These are phyloP conservation scores for Colletotrichum shisoi DNA, from an alignment of 2,329 filamentous ascomycete species.

Conservation along the genomic window DNA sequence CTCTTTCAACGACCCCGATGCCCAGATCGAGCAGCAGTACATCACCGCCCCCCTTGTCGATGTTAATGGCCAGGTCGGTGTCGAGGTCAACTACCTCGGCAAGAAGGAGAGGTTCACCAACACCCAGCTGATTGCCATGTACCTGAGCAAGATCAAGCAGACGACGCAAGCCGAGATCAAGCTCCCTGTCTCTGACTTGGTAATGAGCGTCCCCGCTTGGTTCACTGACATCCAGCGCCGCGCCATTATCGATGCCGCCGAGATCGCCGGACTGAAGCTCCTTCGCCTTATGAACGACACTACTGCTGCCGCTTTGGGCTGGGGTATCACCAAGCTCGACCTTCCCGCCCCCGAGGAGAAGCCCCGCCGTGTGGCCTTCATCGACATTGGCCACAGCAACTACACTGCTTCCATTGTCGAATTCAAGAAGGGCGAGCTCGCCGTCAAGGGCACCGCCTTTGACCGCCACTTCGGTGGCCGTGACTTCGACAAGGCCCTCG, in stretches of 20 bases:
- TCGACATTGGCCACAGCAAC: conserved; percentile 96
- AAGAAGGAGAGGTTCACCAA: conserved; percentile 97
- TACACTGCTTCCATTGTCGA: conserved; percentile 94
- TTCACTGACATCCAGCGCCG: conserved; percentile 95
- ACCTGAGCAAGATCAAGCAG: conserved; percentile 90
- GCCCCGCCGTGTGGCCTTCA: conserved; percentile 86
- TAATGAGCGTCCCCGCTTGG: conserved; percentile 94
- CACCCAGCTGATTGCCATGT: conserved; percentile 94
- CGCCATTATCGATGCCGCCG: conserved; percentile 85
- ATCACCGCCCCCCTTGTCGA: conserved; percentile 87
- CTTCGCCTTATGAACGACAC: conserved; percentile 98
- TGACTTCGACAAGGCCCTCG: conserved; percentile 93
- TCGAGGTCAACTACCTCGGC: conserved; percentile 89
- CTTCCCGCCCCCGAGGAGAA: conserved; percentile 88
- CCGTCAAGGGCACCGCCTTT: conserved; percentile 89
- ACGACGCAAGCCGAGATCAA: conserved; percentile 88
- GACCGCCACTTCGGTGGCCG: conserved; percentile 97
- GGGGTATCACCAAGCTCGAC: conserved; percentile 97
- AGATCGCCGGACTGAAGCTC: conserved; percentile 91
- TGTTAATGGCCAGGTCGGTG: conserved; percentile 91
- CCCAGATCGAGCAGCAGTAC: conserved; percentile 90
- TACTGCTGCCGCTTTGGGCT: conserved; percentile 93
- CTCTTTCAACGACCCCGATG: conserved; percentile 85
- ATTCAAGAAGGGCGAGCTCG: conserved; percentile 95
- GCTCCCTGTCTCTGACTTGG: conserved; percentile 89